These are phyloP conservation scores for Omphalotus guepiniiformis DNA, from an alignment of 768 basidiomycete species.

Conservation along the genomic window DNA sequence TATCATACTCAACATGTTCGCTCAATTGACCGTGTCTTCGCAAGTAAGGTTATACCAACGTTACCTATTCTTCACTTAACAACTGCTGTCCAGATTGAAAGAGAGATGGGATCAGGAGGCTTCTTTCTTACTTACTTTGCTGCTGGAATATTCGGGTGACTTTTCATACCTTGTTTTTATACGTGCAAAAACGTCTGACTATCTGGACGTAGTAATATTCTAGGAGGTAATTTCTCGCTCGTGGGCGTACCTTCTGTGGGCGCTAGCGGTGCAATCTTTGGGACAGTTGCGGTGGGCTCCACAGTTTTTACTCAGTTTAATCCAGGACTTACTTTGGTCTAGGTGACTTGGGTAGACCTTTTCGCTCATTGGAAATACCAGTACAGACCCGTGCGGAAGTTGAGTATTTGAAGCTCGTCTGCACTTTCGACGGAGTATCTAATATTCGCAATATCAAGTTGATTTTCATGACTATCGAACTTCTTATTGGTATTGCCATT, in stretches of 20 bases:
- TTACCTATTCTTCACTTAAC: not conserved
- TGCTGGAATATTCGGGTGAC: conserved; percentile 88
- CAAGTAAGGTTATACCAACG: conserved; percentile 42
- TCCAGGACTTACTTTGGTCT: not conserved
- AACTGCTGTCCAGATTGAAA: conserved; percentile 59
- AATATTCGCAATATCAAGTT: conserved; percentile 42
- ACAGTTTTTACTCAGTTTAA: too few relatives aligned
- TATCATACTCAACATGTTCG: conserved; percentile 84
- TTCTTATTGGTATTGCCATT: conserved; percentile 80
- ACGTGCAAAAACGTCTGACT: not conserved
- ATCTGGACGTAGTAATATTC: conserved; percentile 53
- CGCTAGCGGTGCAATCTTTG: conserved; percentile 91
- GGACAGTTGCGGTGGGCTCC: conserved; percentile 67
- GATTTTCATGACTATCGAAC: conserved; percentile 78
- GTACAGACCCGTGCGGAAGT: conserved; percentile 76
- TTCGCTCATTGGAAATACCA: conserved; percentile 91
- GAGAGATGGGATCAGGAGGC: conserved; percentile 85
- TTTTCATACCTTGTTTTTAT: conserved; percentile 8
- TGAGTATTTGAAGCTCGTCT: conserved; percentile 23
- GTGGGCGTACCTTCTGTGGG: conserved; percentile 88
- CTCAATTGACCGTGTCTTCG: conserved; percentile 74
- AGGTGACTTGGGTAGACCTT: conserved; percentile 85
- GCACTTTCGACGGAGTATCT: not conserved
- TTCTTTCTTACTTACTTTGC: conserved; percentile 87
- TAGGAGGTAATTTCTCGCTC: conserved; percentile 91